Conservation (phyloP, 768 basidiomycete species). For the Candolleomyces eurysporus region DNA sequence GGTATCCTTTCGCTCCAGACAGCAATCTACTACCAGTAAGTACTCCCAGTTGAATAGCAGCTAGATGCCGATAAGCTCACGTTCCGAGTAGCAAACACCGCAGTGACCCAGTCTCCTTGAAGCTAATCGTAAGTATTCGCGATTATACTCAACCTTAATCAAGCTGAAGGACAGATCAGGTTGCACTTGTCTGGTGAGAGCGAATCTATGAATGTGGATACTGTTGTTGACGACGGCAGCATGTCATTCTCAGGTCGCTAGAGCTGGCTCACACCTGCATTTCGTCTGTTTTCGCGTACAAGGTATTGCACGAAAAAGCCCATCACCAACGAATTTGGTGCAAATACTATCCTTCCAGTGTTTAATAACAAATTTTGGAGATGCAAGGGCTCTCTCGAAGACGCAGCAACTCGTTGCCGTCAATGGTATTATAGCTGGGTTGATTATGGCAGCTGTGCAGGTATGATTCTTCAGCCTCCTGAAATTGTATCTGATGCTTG, state of each 20-base stretch:
- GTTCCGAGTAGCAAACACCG: not conserved
- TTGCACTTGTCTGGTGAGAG: slow-evolving; percentile 10
- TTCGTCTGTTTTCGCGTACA: slow-evolving; percentile 1
- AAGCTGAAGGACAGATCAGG: not conserved
- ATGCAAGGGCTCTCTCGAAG: not conserved
- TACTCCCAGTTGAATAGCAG: not conserved
- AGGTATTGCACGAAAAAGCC: not conserved
- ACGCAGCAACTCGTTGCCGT: slow-evolving; percentile 3
- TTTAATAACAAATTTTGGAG: slow-evolving; percentile 8
- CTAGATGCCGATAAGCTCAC: not conserved
- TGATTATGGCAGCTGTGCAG: slow-evolving; percentile 11
- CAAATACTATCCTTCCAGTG: slow-evolving; percentile 1
- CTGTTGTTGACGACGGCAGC: not conserved
- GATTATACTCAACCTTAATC: not conserved
- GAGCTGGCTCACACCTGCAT: slow-evolving; percentile 10
- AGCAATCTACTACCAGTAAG: slow-evolving; percentile 9
- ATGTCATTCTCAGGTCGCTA: slow-evolving; percentile 1
- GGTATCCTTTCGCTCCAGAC: slow-evolving; percentile 5
- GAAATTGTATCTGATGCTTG: not conserved
- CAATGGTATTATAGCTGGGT: slow-evolving; percentile 8
- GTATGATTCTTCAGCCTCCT: not conserved
- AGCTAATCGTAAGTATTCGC: slow-evolving; percentile 7
- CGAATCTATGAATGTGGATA: not conserved
- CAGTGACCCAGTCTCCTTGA: not conserved
- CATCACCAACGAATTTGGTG: not conserved